Evolutionary conservation across 1,139 yeast species (phyloP).

Genomic region (Sugiyamaella paludigena): DNA sequence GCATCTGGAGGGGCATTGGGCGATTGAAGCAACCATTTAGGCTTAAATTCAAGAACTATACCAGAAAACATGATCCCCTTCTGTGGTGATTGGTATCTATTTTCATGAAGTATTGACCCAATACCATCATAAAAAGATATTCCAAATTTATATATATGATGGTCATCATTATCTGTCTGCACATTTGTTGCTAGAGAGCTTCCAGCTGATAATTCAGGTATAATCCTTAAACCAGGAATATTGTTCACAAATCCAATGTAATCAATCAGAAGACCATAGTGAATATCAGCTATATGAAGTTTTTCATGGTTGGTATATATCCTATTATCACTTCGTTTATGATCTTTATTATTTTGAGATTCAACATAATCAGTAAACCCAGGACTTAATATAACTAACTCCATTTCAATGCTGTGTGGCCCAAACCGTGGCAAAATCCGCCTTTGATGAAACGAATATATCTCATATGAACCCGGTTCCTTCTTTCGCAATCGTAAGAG

Average conservation of each 20-base stretch:
- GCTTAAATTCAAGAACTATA: conserved; percentile 42
- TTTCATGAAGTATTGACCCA: conserved; percentile 3
- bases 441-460: conserved; percentile 18
- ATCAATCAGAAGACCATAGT: conserved; percentile 26
- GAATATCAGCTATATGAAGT: not conserved
- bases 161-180: too few species aligned
- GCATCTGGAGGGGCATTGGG: conserved; percentile 38
- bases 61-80: not conserved
- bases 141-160: too few species aligned
- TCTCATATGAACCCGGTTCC: conserved; percentile 18
- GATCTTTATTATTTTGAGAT: conserved; percentile 1
- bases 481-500: conserved; percentile 30
- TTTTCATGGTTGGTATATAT: conserved; percentile 13
- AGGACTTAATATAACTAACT: conserved; percentile 19
- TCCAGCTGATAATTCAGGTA: not conserved
- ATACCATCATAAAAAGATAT: not conserved
- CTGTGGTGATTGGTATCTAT: not conserved
- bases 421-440: conserved; percentile 20
- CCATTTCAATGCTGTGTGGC: conserved; percentile 16
- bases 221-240: not conserved
- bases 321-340: conserved; percentile 8
- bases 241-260: conserved; percentile 9
- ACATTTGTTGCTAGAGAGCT: conserved; percentile 1
- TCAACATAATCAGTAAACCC: conserved; percentile 10
- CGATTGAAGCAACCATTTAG: conserved; percentile 45